Percentiles rank a stretch among this genome's conserved stretches.
phyloP scores from a whole-genome alignment of 495 filamentous ascomycete species.

The Mytilinidion resinicola region DNA sequence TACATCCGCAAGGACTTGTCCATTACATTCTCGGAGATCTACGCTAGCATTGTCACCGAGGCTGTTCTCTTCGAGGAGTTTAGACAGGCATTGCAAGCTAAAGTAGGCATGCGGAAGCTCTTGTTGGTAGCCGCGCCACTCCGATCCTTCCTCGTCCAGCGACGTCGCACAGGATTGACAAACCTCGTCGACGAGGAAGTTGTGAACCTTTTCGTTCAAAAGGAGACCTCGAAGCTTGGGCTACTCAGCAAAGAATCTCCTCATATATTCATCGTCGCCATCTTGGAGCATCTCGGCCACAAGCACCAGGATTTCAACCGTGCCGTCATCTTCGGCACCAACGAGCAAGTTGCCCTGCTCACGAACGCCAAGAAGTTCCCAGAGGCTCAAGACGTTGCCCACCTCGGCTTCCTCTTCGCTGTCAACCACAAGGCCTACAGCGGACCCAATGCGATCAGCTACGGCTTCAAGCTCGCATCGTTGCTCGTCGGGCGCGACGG shows the following conservation, averaged over 20 bases:
- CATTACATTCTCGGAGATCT: slow-evolving; percentile 15
- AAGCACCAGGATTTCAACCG: slow-evolving; percentile 14
- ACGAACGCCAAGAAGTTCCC: slow-evolving; percentile 18
- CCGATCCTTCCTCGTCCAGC: slow-evolving; percentile 6
- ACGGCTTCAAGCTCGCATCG: slow-evolving; percentile 20
- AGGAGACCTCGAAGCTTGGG: slow-evolving; percentile 7
- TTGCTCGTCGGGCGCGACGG: slow-evolving; percentile 12
- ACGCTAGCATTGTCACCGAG: slow-evolving; percentile 10
- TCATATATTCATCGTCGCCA: slow-evolving; percentile 20
- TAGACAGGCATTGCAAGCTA: background rate
- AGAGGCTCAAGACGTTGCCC: slow-evolving; percentile 19
- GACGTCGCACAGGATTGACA: background rate
- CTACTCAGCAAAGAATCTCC: slow-evolving; percentile 16
- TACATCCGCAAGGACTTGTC: slow-evolving; percentile 9
- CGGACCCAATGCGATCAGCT: slow-evolving; percentile 11
- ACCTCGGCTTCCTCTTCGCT: slow-evolving; percentile 14
- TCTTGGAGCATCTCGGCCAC: slow-evolving; percentile 15
- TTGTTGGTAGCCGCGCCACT: slow-evolving; percentile 16
- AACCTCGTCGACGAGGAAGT: slow-evolving; percentile 11
- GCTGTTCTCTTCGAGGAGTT: slow-evolving; percentile 16
- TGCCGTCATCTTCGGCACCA: slow-evolving; percentile 18
- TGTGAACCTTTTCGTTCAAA: slow-evolving; percentile 11
- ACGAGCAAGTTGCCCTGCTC: slow-evolving; percentile 8
- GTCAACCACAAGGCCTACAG: slow-evolving; percentile 17
- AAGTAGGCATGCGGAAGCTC: slow-evolving; percentile 6